Evolutionary conservation across 345 rosid genomes (phyloP), one percentile per base, ranked within the genome.

Genomic region (Ceriops decandra): DNA sequence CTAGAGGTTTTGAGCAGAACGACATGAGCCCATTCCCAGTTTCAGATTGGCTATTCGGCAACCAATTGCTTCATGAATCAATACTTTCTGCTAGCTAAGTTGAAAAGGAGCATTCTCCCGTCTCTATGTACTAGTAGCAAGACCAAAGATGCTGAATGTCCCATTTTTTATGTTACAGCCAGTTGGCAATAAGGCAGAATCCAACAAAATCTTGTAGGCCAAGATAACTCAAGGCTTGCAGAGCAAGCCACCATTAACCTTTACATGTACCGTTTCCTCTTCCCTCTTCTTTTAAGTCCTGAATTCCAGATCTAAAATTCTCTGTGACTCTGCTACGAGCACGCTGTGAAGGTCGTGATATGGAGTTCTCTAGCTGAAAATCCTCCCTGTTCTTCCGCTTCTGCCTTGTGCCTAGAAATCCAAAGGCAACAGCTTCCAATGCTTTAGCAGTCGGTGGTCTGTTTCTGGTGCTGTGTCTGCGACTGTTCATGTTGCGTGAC

Each of bases 381-480:
- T 62, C 71, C 7, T 70, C 75, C 70, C 67, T 66, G 30, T 57
- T 66, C 69, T 72, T 81, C 35, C 84, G 72, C 78, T 77, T 86
- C 72, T 74, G 74, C 57, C 70, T 77, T 20, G 79, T 47, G 62
- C 57, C 76, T 46, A 82, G 60, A 63, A 79, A 78, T 42, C 85
- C 90, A 36, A 62, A 71, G 36, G 85, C 88, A 62, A 80, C 68
- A 53, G 90, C 90, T 77, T 86, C 90, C 64, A 86, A 79, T 16
- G 90, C 90, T 80, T 84, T 86, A 2, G 84, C 67, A 33, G 88
- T 84, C 61, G 62, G 76, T 19, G 85, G 86, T 19, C 88, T 68
- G 72, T 73, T 86, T 74, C 90, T 75, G 16, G 81, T 84, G 73
- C 90, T 79, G 24, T 84, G 87, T 72, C 90, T 79, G 59, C 86